Evolutionary conservation across 2,329 filamentous ascomycete genomes (phyloP).

Genomic region (Ascocoryne sarcoides): DNA sequence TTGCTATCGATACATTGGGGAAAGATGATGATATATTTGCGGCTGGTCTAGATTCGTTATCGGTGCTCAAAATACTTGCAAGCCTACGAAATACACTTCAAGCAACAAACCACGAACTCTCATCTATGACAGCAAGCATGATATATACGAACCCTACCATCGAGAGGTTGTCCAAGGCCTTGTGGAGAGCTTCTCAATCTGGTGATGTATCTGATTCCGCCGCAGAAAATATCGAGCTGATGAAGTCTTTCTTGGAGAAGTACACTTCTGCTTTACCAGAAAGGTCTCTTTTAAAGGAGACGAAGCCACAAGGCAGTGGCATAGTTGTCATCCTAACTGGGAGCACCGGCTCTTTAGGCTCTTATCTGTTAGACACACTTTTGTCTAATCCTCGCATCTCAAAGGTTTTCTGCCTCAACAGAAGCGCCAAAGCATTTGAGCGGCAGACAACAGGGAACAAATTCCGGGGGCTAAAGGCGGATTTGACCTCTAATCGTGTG

Average conservation of each 20-base stretch:
- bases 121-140: background rate
- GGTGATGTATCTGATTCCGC: too few species aligned
- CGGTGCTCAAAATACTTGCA: background rate
- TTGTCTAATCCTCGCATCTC: slow-evolving; percentile 26
- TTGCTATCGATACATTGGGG: background rate
- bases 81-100: background rate
- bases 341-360: slow-evolving; percentile 40
- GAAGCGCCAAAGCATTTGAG: slow-evolving; percentile 15
- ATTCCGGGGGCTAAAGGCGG: slow-evolving; percentile 31
- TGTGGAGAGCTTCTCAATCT: background rate
- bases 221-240: background rate
- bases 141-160: slow-evolving; percentile 6
- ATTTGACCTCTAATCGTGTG: slow-evolving; percentile 30
- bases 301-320: background rate
- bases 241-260: background rate
- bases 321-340: slow-evolving; percentile 35
- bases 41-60: slow-evolving; percentile 8
- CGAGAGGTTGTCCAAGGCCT: background rate
- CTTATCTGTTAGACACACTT: slow-evolving; percentile 36
- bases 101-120: background rate
- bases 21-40: slow-evolving; percentile 3
- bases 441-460: slow-evolving; percentile 16
- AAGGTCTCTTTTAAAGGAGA: background rate
- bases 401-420: slow-evolving; percentile 41
- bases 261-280: background rate